Base-by-base conservation (phyloP, 768 basidiomycete genomes). In the Amyloporia xantha region DNA sequence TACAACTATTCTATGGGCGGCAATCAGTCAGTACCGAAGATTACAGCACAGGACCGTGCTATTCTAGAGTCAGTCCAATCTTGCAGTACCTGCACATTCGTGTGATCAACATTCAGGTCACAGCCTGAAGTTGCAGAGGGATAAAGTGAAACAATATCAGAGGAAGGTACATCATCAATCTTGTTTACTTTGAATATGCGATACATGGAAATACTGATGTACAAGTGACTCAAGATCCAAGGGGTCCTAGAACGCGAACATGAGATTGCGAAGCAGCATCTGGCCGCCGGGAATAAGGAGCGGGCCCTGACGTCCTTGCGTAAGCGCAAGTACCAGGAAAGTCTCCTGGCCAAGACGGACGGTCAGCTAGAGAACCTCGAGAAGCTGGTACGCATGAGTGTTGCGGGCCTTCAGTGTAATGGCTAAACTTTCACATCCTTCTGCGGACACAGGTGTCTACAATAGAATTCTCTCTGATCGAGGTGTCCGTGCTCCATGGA, bases 61-160 rank as follows among this genome's bases (percentile, higher is more conserved):
- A 87, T 99, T 53, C 78, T 99, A 52, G 95, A 97, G 95, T 98
- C 54, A 64, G 89, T 76, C 20, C 56, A 24, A 19, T 48, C 50
- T 49, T 52, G 23, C 50, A 44, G 47, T 49, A 42, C 12, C 40
- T n/a, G n/a, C n/a, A 33, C 44, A 50, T 9, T 41, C 57, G 44
- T 46, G 30, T 41, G 53, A 53, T 51, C 55, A 46, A 64, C 23
- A 47, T 44, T 58, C 55, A 58, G 52, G 47, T 44, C 62, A 25
- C 65, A 97, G 95, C 63, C 77, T 99, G 56, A 98, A 99, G 68
- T 67, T 96, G 40, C 96, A 99, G 66, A 78, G 96, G 27, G 96
- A 99, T 69, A 97, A 94, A 66, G 70, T 99, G 53, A 86, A 79
- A 64, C 90, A 94, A 64, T 99, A 98, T 62, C 96, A 95, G 77